phyloP scores from a whole-genome alignment of 768 basidiomycete genomes.

The Phaeotremella fagi region DNA sequence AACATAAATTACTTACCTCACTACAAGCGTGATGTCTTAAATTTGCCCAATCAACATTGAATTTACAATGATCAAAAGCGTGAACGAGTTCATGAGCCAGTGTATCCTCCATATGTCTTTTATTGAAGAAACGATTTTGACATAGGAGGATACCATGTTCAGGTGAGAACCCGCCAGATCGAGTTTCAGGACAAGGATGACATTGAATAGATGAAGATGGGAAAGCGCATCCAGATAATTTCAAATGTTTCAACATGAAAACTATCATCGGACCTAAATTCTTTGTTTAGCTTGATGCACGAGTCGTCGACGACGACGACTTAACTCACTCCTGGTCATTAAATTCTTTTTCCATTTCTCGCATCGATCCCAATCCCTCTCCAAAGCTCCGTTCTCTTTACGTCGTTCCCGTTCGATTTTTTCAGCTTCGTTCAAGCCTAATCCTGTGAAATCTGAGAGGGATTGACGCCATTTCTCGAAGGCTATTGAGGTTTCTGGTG shows the following conservation, averaged over 20 bases:
- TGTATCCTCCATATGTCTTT: conserved; percentile 87
- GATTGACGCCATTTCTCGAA: conserved; percentile 58
- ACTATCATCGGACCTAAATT: conserved; percentile 72
- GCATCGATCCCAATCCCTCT: conserved; percentile 54
- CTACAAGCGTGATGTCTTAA: conserved; percentile 92
- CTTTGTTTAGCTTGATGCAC: not conserved
- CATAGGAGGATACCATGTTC: conserved; percentile 76
- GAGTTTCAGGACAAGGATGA: conserved; percentile 68
- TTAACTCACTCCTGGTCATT: conserved; percentile 61
- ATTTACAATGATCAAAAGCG: conserved; percentile 90
- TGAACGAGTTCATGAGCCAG: conserved; percentile 90
- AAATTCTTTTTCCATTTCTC: conserved; percentile 67
- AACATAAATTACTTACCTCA: conserved; percentile 61
- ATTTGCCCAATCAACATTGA: conserved; percentile 88
- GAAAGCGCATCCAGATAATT: conserved; percentile 66
- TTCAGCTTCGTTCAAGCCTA: conserved; percentile 55
- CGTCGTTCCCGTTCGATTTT: conserved; percentile 34
- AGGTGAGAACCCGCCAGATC: conserved; percentile 76
- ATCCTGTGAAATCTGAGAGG: conserved; percentile 55
- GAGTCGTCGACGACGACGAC: not conserved
- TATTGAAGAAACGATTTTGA: conserved; percentile 71
- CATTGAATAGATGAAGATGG: conserved; percentile 72
- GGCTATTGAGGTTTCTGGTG: conserved; percentile 15
- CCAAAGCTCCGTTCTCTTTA: conserved; percentile 46
- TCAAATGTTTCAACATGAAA: conserved; percentile 90